These are phyloP conservation scores for Pestalotiopsis sp. DNA, from an alignment of 2,329 filamentous ascomycete genomes.

Conservation along the genomic window DNA sequence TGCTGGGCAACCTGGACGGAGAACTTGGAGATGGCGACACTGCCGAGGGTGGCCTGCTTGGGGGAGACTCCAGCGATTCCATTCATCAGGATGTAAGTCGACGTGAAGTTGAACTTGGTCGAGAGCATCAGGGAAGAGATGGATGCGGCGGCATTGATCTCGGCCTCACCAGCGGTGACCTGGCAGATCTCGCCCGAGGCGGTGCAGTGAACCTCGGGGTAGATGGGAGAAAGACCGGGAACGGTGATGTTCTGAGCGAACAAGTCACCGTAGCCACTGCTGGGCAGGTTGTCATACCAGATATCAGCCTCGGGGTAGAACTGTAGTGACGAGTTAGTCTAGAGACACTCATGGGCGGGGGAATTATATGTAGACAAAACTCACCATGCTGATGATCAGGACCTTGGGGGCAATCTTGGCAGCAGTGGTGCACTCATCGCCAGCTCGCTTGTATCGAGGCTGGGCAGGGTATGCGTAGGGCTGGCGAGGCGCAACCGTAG, in stretches of 20 bases:
- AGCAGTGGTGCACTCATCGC: neutral
- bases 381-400: conserved; percentile 14
- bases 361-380: neutral
- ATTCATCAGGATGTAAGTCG: conserved; percentile 71
- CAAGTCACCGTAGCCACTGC: conserved; percentile 11
- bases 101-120: conserved; percentile 62
- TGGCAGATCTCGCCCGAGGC: conserved; percentile 66
- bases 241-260: conserved; percentile 12
- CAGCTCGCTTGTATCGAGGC: neutral
- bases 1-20: conserved; percentile 76
- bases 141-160: conserved; percentile 75
- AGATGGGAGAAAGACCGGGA: conserved; percentile 32
- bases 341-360: neutral
- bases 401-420: conserved; percentile 8
- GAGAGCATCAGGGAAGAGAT: conserved; percentile 67
- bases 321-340: neutral
- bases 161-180: conserved; percentile 67
- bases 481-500: conserved; percentile 3
- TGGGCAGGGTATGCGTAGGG: conserved; percentile 3
- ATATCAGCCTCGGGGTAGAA: conserved; percentile 13
- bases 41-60: conserved; percentile 64
- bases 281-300: conserved; percentile 13
- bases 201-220: conserved; percentile 67
- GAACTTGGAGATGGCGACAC: conserved; percentile 70
- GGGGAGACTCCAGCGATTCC: conserved; percentile 79